Conservation (phyloP, 1,139 yeast genomes). For the Kodamaea derodonti region DNA sequence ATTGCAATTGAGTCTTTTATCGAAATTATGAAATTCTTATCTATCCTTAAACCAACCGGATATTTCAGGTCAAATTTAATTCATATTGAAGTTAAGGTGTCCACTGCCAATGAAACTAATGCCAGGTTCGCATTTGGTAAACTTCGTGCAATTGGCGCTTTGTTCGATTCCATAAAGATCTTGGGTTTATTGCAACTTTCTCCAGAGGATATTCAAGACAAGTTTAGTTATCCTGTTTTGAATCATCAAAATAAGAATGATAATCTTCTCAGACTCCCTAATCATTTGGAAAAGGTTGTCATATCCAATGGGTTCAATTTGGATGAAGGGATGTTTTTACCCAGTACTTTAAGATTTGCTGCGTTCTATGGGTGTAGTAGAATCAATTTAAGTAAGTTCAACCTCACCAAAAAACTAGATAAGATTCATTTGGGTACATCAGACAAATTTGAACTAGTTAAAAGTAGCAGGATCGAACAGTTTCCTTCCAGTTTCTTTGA, state of each 20-base stretch:
- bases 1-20: slow-evolving; percentile 6
- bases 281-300: slow-evolving; percentile 8
- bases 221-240: slow-evolving; percentile 4
- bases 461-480: slow-evolving; percentile 10
- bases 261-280: slow-evolving; percentile 8
- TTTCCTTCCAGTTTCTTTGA: slow-evolving; percentile 9
- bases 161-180: slow-evolving; percentile 8
- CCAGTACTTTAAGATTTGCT: slow-evolving; percentile 7
- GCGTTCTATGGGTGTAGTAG: slow-evolving; percentile 8
- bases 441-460: slow-evolving; percentile 7
- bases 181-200: slow-evolving; percentile 11
- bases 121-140: slow-evolving; percentile 7
- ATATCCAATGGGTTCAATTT: slow-evolving; percentile 11
- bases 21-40: slow-evolving; percentile 6
- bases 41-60: slow-evolving; percentile 3
- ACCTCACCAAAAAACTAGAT: slow-evolving; percentile 11
- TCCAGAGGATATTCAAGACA: slow-evolving; percentile 5
- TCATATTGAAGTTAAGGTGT: slow-evolving; percentile 8
- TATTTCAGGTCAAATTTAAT: slow-evolving; percentile 5
- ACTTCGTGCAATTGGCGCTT: slow-evolving; percentile 5
- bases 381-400: slow-evolving; percentile 12
- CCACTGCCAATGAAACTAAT: slow-evolving; percentile 6
- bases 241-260: slow-evolving; percentile 1
- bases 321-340: slow-evolving; percentile 10
- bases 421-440: slow-evolving; percentile 5